Evolutionary conservation across 1,139 yeast genomes (phyloP), one percentile per base, ranked within the genome.

Genomic region (Geotrichum reessii): DNA sequence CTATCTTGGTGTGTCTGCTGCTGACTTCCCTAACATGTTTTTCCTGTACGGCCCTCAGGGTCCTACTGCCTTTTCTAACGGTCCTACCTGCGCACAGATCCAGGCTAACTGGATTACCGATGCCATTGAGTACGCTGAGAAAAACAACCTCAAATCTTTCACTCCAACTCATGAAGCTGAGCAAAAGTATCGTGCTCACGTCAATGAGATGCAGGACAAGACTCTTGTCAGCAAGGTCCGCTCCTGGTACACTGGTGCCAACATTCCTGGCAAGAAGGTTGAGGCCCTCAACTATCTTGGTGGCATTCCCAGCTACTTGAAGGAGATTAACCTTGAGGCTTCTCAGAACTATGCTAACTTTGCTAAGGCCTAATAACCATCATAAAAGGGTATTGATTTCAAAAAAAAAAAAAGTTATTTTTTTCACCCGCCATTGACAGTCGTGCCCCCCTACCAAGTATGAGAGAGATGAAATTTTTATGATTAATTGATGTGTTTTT

Each of bases 31-130:
- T 58, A 69, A 68, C 62, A 57, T 70, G 66, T 69, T 65, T 58
- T 68, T 64, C 59, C 58, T 68, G 51, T 70, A 70, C 58, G 73
- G 74, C 11, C 73, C 73, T 17, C 72, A 69, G 47, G 71, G 68
- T 3, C 74, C 74, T n/a, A 70, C 73, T 37, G 68, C 71, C 8
- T 68, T 70, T 56, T 62, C 64, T 49, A 70, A 70, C 60, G 72
- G 71, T n/a, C 62, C 62, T 33, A 57, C 62, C 9, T 59, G 62
- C 47, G 62, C 62, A 9, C 62, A 59, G 40, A 24, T 59, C 46
- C 62, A 59, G 50, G 56, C 60, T 47, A 51, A 59, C 44, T 59
- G 58, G 57, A 57, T 59, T 21, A 57, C 57, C 19, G 60, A 59
- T 37, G 56, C 56, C 40, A 57, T 59, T 47, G 37, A 31, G 37